phyloP scores from a whole-genome alignment of 306 rosid genomes.

The Parietaria judaica region DNA sequence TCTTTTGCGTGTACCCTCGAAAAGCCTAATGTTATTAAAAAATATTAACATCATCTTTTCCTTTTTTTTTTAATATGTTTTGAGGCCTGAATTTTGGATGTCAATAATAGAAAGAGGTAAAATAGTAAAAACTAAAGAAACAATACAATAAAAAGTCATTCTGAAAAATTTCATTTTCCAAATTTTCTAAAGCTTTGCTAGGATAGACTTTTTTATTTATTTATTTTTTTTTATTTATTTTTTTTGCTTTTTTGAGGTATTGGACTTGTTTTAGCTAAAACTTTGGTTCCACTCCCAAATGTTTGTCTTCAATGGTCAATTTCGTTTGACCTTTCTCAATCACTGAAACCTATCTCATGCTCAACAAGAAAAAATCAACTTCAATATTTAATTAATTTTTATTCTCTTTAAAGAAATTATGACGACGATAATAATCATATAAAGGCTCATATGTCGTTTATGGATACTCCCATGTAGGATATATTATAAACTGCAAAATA shows the following conservation, averaged over 20 bases:
- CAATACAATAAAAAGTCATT: not conserved
- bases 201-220: not conserved
- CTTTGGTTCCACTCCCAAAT: slow-evolving; percentile 5
- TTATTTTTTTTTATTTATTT: too few species aligned
- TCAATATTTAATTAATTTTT: not conserved
- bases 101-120: too few species aligned
- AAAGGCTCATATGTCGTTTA: not conserved
- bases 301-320: slow-evolving; percentile 2
- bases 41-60: too few species aligned
- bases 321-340: slow-evolving; percentile 4
- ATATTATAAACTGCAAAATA: too few species aligned
- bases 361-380: not conserved
- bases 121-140: not conserved
- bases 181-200: not conserved
- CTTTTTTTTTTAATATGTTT: too few species aligned
- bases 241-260: not conserved
- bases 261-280: not conserved
- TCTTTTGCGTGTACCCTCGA: too few species aligned
- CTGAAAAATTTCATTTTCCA: too few species aligned
- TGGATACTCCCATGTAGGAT: not conserved
- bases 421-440: not conserved
- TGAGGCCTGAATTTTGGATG: too few species aligned
- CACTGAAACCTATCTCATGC: slow-evolving; percentile 5
- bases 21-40: too few species aligned
- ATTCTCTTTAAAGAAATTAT: not conserved